phyloP scores from a whole-genome alignment of 2,329 filamentous ascomycete genomes.

The Didymosphaeria variabile region DNA sequence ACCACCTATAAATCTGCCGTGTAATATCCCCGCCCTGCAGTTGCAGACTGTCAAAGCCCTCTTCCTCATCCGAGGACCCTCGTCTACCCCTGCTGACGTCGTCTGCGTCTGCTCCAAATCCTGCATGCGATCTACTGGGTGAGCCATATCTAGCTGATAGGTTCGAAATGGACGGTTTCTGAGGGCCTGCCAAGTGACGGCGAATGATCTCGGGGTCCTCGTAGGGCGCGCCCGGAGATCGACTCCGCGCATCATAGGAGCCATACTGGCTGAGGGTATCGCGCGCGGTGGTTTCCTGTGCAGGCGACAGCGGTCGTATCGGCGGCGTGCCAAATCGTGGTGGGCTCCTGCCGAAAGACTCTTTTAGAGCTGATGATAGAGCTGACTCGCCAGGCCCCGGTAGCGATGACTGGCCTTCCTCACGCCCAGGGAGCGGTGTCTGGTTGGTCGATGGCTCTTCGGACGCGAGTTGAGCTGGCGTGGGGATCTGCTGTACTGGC shows the following conservation, averaged over 20 bases:
- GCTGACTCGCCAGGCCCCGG: constrained; percentile 86
- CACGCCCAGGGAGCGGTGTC: constrained; percentile 72
- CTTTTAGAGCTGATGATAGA: constrained; percentile 84
- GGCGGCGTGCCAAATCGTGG: constrained; percentile 70
- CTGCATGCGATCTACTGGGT: constrained; percentile 44
- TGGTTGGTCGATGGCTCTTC: constrained; percentile 52
- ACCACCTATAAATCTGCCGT: constrained; percentile 95
- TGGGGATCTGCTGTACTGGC: constrained; percentile 60
- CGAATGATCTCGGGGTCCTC: constrained; percentile 93
- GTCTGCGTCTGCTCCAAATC: constrained; percentile 36
- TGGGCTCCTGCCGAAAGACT: constrained; percentile 74
- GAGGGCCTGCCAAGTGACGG: constrained; percentile 83
- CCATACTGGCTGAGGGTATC: constrained; percentile 78
- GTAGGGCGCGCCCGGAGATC: constrained; percentile 67
- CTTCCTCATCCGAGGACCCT: constrained; percentile 53
- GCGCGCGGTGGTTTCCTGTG: constrained; percentile 55
- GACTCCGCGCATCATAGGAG: constrained; percentile 76
- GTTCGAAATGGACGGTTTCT: constrained; percentile 51
- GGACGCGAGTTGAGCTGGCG: constrained; percentile 56
- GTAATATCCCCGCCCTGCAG: constrained; percentile 96
- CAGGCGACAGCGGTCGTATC: constrained; percentile 66
- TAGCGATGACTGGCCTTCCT: constrained; percentile 63
- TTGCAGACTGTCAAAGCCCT: constrained; percentile 92
- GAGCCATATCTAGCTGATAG: constrained; percentile 46
- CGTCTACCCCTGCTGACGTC: constrained; percentile 54